Conservation (phyloP, 2,329 filamentous ascomycete species). For the Ramularia endophylla region DNA sequence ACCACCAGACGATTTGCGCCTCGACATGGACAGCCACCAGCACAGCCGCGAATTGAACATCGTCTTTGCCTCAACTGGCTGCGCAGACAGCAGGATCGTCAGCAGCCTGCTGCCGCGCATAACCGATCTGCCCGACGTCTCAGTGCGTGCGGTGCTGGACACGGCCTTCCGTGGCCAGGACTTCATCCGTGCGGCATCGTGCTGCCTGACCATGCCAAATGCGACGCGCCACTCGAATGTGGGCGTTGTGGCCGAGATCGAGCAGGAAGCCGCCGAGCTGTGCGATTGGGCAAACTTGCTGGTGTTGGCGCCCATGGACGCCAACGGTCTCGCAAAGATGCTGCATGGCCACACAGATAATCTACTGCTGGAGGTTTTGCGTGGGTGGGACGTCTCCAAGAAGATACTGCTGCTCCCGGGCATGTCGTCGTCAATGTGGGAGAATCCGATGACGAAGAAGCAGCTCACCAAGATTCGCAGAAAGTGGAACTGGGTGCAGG, state of each 20-base stretch:
- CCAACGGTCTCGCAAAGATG: constrained; percentile 82
- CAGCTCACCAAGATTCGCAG: constrained; percentile 76
- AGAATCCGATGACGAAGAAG: constrained; percentile 81
- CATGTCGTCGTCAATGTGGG: constrained; percentile 86
- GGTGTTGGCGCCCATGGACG: constrained; percentile 77
- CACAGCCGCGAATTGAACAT: constrained; percentile 27
- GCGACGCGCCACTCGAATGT: constrained; percentile 18
- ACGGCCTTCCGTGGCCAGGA: constrained; percentile 28
- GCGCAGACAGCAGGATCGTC: constrained; percentile 28
- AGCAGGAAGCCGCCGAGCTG: constrained; percentile 54
- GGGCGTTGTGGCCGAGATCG: constrained; percentile 25
- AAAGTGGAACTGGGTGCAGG: constrained; percentile 82
- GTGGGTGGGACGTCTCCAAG: constrained; percentile 83
- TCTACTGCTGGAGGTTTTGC: constrained; percentile 70
- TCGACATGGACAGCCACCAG: constrained; percentile 8
- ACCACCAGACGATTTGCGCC: constrained; percentile 5
- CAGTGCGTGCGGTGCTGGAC: constrained; percentile 31
- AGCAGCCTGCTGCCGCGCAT: constrained; percentile 28
- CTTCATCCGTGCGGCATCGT: constrained; percentile 28
- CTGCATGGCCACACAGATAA: constrained; percentile 76
- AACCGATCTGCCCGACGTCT: constrained; percentile 29
- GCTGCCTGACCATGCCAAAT: constrained; percentile 29
- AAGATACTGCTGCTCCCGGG: constrained; percentile 78
- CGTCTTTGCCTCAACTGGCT: constrained; percentile 32
- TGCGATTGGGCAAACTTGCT: constrained; percentile 85